phyloP scores from a whole-genome alignment of 371 early-diverging fungal genomes.

The Saksenaea vasiformis region DNA sequence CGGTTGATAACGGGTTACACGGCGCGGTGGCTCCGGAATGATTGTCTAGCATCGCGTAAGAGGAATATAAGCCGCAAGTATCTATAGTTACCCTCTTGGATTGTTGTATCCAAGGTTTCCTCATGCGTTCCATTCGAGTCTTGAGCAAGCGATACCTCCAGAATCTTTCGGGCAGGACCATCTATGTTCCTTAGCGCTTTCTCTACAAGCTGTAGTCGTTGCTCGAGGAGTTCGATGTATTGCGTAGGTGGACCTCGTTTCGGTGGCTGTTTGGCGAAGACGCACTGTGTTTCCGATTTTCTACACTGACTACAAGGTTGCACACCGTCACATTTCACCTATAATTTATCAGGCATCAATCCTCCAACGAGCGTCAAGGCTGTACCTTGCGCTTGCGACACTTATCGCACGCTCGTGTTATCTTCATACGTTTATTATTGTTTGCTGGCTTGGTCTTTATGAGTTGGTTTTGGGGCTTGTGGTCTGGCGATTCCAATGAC shows the following conservation, averaged over 20 bases:
- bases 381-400: slow-evolving; percentile 56
- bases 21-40: slow-evolving; percentile 11
- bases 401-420: slow-evolving; percentile 49
- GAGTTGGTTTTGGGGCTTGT: not conserved
- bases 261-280: slow-evolving; percentile 46
- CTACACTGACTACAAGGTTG: slow-evolving; percentile 50
- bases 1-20: not conserved
- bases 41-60: not conserved
- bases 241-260: slow-evolving; percentile 51
- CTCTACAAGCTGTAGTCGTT: slow-evolving; percentile 44
- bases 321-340: slow-evolving; percentile 57
- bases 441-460: not conserved
- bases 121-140: not conserved
- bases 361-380: not conserved
- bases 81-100: slow-evolving; percentile 8
- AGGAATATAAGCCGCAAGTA: not conserved
- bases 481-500: not conserved
- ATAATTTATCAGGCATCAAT: not conserved
- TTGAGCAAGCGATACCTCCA: slow-evolving; percentile 24
- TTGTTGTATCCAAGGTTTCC: not conserved
- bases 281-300: slow-evolving; percentile 40
- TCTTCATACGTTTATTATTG: slow-evolving; percentile 43
- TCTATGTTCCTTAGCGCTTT: slow-evolving; percentile 40
- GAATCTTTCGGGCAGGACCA: slow-evolving; percentile 25
- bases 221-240: slow-evolving; percentile 51